These are phyloP conservation scores for Cicer chorassanicum DNA, from an alignment of 306 rosid species.

Conservation along the genomic window DNA sequence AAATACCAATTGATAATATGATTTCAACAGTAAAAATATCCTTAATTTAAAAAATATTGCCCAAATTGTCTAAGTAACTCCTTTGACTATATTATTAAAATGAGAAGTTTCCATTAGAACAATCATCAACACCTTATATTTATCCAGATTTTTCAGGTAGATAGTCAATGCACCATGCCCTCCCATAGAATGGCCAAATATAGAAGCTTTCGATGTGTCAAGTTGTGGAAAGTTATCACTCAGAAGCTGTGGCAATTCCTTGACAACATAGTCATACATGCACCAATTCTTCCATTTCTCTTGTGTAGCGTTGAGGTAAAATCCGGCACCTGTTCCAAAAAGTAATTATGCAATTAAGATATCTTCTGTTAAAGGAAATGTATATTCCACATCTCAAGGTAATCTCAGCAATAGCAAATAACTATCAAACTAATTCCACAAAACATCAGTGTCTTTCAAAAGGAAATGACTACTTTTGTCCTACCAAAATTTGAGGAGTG, in stretches of 20 bases:
- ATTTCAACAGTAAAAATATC: slow-evolving; percentile 27
- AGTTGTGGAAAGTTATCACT: slow-evolving; percentile 78
- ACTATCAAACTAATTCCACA: slow-evolving; percentile 6
- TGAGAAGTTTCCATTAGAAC: slow-evolving; percentile 23
- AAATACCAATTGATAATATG: neutral
- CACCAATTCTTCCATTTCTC: slow-evolving; percentile 99
- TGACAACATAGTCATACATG: slow-evolving; percentile 94
- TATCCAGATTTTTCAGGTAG: slow-evolving; percentile 80
- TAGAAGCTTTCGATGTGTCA: slow-evolving; percentile 76
- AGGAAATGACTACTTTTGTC: neutral
- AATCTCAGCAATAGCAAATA: slow-evolving; percentile 11
- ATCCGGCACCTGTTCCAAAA: slow-evolving; percentile 79
- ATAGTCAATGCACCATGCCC: slow-evolving; percentile 95
- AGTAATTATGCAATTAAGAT: slow-evolving; percentile 24
- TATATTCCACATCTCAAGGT: slow-evolving; percentile 33
- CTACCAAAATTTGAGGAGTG: neutral
- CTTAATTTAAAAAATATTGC: neutral
- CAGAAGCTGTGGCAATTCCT: slow-evolving; percentile 82
- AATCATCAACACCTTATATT: slow-evolving; percentile 70
- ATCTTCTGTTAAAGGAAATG: slow-evolving; percentile 20
- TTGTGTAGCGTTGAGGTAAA: slow-evolving; percentile 92
- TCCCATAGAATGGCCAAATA: slow-evolving; percentile 97
- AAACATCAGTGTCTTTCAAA: neutral
- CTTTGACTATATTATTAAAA: neutral
- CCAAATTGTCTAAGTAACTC: slow-evolving; percentile 3